Evolutionary conservation across 768 basidiomycete genomes (phyloP).

Genomic region (Suillus fuscotomentosus): DNA sequence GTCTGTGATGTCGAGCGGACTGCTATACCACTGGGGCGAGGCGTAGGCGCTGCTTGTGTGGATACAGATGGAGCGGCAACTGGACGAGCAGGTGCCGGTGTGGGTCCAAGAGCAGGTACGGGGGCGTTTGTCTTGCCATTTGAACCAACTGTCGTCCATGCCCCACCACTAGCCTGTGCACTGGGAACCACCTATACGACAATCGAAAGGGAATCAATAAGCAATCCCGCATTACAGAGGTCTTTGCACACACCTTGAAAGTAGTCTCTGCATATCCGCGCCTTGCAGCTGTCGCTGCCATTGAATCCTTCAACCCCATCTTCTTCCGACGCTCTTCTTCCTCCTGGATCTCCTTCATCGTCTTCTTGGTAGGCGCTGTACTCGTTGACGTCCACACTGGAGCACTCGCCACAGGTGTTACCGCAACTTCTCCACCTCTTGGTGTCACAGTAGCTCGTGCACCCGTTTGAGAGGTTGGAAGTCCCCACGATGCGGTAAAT

Average conservation of each 20-base stretch:
- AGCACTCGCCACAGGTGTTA: constrained; percentile 28
- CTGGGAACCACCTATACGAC: constrained; percentile 30
- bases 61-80: constrained; percentile 30
- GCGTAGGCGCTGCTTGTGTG: constrained; percentile 27
- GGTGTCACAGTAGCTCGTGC: constrained; percentile 37
- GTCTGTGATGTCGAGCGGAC: constrained; percentile 37
- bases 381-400: constrained; percentile 75
- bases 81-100: constrained; percentile 33
- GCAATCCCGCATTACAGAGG: not conserved
- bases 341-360: constrained; percentile 98
- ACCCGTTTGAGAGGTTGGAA: constrained; percentile 81
- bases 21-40: constrained; percentile 38
- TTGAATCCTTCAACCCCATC: constrained; percentile 55
- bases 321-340: constrained; percentile 92
- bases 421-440: constrained; percentile 40
- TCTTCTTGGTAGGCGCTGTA: constrained; percentile 71
- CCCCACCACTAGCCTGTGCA: constrained; percentile 42
- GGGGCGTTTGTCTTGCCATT: constrained; percentile 55
- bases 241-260: constrained; percentile 52
- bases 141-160: constrained; percentile 88
- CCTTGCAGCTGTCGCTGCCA: constrained; percentile 54
- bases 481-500: constrained; percentile 79
- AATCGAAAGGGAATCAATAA: constrained; percentile 10
- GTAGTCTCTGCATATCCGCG: constrained; percentile 80
- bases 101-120: constrained; percentile 15